A percentile compares a stretch with the other conserved stretches of the same genome.
Conservation (phyloP, 164 flowering plant species). For the Cinnamomum micranthum region DNA sequence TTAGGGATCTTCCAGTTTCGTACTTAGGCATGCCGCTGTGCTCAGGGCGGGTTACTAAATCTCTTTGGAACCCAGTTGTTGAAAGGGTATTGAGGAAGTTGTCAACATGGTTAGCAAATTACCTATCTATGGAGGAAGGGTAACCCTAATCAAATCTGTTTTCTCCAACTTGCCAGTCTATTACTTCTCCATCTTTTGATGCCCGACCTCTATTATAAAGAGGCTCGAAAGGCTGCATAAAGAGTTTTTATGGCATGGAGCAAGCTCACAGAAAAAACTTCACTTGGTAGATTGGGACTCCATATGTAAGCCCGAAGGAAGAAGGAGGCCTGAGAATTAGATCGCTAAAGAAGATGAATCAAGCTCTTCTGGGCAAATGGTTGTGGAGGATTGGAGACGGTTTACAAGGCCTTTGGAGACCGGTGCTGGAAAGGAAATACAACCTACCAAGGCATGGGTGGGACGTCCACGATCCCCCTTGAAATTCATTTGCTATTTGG, state of each 20-base stretch:
- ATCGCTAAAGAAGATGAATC: not conserved
- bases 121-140: not conserved
- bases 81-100: not conserved
- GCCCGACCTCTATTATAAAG: not conserved
- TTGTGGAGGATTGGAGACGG: not conserved
- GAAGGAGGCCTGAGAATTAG: not conserved
- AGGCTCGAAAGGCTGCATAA: too few relatives aligned
- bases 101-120: not conserved
- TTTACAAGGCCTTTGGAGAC: not conserved
- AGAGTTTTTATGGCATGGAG: not conserved
- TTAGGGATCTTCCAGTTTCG: not conserved
- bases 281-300: not conserved
- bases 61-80: not conserved
- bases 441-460: not conserved
- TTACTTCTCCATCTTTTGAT: too few relatives aligned
- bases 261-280: too few relatives aligned
- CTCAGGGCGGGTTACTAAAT: not conserved
- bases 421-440: too few relatives aligned
- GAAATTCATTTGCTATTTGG: too few relatives aligned
- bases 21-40: not conserved
- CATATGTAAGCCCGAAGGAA: not conserved
- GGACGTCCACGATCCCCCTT: too few relatives aligned
- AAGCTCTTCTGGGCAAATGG: not conserved
- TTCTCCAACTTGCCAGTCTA: not conserved
- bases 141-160: not conserved